These are phyloP conservation scores for Byssochlamys sp. DNA, from an alignment of 2,329 filamentous ascomycete genomes.

Conservation along the genomic window DNA sequence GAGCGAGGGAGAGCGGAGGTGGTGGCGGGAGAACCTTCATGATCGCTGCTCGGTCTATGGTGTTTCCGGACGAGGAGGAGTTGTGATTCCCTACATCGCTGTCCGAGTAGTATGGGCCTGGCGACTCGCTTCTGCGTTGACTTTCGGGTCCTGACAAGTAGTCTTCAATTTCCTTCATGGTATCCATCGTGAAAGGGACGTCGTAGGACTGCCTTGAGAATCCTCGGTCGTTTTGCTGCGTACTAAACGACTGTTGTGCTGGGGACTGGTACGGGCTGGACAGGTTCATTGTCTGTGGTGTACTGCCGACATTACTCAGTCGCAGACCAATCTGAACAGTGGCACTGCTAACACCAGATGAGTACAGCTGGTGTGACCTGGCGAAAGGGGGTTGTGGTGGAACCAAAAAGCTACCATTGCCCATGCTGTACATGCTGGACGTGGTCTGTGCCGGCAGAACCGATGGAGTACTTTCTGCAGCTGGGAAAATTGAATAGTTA, in stretches of 20 bases:
- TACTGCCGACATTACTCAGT: conserved; percentile 11
- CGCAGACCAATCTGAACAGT: conserved; percentile 20
- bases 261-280: background rate
- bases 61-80: background rate
- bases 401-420: conserved; percentile 6
- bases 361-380: conserved; percentile 11
- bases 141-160: background rate
- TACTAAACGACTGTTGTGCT: background rate
- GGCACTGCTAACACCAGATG: conserved; percentile 13
- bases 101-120: background rate
- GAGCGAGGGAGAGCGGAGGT: background rate
- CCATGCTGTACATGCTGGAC: conserved; percentile 6
- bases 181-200: background rate
- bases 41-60: background rate
- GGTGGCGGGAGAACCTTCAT: background rate
- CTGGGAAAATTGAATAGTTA: conserved; percentile 13
- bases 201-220: background rate
- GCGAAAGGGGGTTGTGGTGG: conserved; percentile 11
- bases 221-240: background rate
- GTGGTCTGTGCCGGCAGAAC: conserved; percentile 3
- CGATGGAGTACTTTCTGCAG: conserved; percentile 5
- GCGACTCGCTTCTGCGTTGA: background rate
- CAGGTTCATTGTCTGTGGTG: background rate
- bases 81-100: background rate
- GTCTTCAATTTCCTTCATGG: background rate